Evolutionary conservation across 2,329 filamentous ascomycete species (phyloP).

Genomic region (Fusarium miscanthi): DNA sequence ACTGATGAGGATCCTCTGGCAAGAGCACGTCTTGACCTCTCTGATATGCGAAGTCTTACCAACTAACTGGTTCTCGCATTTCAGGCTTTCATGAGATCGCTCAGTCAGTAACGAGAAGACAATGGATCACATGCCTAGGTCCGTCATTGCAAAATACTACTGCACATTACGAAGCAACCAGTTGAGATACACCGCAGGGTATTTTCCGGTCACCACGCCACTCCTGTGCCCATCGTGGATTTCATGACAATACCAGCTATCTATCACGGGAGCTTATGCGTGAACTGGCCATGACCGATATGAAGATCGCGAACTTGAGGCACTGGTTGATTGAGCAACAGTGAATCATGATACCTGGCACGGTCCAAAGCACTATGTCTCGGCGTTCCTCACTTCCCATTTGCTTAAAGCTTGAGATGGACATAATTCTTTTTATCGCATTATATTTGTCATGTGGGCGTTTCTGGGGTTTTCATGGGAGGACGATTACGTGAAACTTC

Average conservation of each 20-base stretch:
- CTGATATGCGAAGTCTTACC: slow-evolving; percentile 54
- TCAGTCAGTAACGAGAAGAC: slow-evolving; percentile 39
- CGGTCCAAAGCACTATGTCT: slow-evolving; percentile 8
- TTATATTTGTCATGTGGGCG: slow-evolving; percentile 20
- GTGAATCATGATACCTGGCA: background rate
- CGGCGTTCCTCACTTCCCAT: slow-evolving; percentile 1
- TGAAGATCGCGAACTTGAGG: background rate
- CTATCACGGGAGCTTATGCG: background rate
- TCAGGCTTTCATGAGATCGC: slow-evolving; percentile 47
- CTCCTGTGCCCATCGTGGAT: background rate
- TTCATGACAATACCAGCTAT: background rate
- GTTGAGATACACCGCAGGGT: background rate
- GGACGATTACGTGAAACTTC: slow-evolving; percentile 9
- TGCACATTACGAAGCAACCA: background rate
- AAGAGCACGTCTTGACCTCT: slow-evolving; percentile 60
- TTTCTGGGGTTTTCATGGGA: slow-evolving; percentile 18
- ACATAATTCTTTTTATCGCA: slow-evolving; percentile 12
- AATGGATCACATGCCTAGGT: background rate
- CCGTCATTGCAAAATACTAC: background rate
- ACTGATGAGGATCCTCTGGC: slow-evolving; percentile 60
- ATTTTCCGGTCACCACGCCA: background rate
- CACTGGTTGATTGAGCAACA: background rate
- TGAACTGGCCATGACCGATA: background rate
- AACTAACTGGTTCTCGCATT: slow-evolving; percentile 46
- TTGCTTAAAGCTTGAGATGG: slow-evolving; percentile 18